Evolutionary conservation across 1,139 yeast genomes (phyloP), one percentile per base, ranked within the genome.

Genomic region (Suhomyces terraborum): DNA sequence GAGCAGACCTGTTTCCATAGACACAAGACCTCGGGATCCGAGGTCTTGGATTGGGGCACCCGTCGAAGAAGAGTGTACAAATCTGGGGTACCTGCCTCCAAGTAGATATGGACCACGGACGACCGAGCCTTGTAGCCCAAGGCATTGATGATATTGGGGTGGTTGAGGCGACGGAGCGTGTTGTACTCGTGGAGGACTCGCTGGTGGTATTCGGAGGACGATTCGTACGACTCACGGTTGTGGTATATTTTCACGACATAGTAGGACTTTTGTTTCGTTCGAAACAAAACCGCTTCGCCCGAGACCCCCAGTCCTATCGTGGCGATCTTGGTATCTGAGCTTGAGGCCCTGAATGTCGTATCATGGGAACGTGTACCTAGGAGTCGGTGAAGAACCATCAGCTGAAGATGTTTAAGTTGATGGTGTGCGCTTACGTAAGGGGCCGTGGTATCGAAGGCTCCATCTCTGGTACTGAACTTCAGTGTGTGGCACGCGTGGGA

Each of bases 211-310:
- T 75, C 79, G 7, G 49, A 40, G 31, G 54, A 59, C 2, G 62
- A 42, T 52, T 76, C 79, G 38, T 64, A 56, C 2, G 40, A 40
- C 45, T 74, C 80, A 42, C 54, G 59, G 4, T 55, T 41, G 38
- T 62, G 61, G 55, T 71, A 74, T 3, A 56, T 56, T 53, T 77
- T 77, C 17, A 73, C 62, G 1, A 74, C 80, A 46, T 63, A 73
- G 24, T 46, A 46, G 6, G 24, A 35, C 4, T 39, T 44, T n/a
- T 41, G 35, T 8, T 17, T 24, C 10, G 48, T 37, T 34, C 53
- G 57, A 44, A 56, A 64, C 9, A 74, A 54, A 5, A 62, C 69
- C 3, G 74, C 79, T 9, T 50, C 51, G 0, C 77, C 79, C 0
- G 77, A 68, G 3, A 69, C 55, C 0, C 82, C 82, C 9, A 50